Evolutionary conservation across 176 grass and related monocot genomes (phyloP), one percentile per base, ranked within the genome.

Genomic region (Phyllostachys edulis): DNA sequence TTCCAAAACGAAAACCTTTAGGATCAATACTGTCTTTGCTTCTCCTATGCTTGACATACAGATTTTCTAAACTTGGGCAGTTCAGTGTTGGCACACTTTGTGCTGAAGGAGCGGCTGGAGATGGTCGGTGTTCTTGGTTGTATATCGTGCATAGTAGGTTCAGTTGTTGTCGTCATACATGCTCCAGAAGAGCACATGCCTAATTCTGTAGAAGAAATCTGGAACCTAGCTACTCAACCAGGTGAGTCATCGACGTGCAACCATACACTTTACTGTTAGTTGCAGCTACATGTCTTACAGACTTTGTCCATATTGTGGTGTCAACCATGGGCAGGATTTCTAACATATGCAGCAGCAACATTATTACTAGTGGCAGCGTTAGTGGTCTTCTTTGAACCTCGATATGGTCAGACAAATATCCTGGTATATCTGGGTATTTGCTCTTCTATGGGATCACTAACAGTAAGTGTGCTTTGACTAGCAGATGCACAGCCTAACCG

Each of bases 361-460:
- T 75, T 96, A 55, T 20, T 83, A 80, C 24, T 96, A 0, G 89
- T 99, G 69, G 84, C 91, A 57, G 77, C 71, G 7, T 65, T 95
- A 40, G 69, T 90, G 4, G 21, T 96, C 82, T 85, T 93, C 82
- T 92, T 96, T 80, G 96, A 96, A 92, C 91, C 83, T 50, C 93
- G 85, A 38, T 96, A 96, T 46, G 96, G 93, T n/a, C 93, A 99
- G 77, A 96, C 86, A 67, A 93, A 99, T 65, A 92, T 99, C 67
- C 77, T 99, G 45, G 87, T 96, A 92, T 99, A 99, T 80, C 77
- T 99, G 32, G 93, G 96, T 50, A 94, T 99, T 65, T 99, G 91
- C 78, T 99, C 96, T 52, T 89, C 94, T 69, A 96, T 94, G 89
- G 96, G 96, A 71, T 99, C 96, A 74, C 85, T 98, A 50, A 98